Conservation (phyloP, 495 filamentous ascomycete species). For the Annulohypoxylon nitens region DNA sequence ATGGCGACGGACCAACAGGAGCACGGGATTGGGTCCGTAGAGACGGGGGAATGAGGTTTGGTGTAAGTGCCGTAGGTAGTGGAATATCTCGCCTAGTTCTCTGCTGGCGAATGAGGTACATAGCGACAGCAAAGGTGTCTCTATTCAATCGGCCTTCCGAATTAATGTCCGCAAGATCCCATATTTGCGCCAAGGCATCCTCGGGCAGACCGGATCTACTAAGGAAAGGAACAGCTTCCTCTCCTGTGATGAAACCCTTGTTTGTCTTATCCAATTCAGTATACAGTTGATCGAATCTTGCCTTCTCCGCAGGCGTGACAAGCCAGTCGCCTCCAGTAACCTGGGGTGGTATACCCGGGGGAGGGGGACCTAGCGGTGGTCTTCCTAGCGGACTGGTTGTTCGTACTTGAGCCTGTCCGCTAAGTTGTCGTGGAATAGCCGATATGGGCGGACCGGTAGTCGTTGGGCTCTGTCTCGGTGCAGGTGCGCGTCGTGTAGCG, state of each 20-base stretch:
- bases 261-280: constrained; percentile 81
- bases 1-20: constrained; percentile 60
- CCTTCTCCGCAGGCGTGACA: constrained; percentile 84
- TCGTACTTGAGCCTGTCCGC: constrained; percentile 62
- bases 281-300: constrained; percentile 86
- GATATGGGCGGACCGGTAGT: constrained; percentile 53
- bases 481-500: constrained; percentile 74
- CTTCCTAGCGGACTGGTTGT: constrained; percentile 79
- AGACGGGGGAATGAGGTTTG: constrained; percentile 86
- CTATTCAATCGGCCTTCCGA: constrained; percentile 85
- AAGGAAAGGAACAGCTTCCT: constrained; percentile 96
- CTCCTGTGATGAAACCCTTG: constrained; percentile 85
- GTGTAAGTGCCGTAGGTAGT: constrained; percentile 80
- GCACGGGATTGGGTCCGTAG: constrained; percentile 78
- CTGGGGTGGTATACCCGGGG: constrained; percentile 60
- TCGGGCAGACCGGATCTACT: constrained; percentile 91
- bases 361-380: constrained; percentile 63
- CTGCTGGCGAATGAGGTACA: constrained; percentile 95
- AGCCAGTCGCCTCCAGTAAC: constrained; percentile 82
- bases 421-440: constrained; percentile 62
- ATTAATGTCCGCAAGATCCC: constrained; percentile 96
- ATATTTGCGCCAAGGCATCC: constrained; percentile 93
- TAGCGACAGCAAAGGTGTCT: constrained; percentile 97
- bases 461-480: constrained; percentile 56
- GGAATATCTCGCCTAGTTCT: constrained; percentile 74